These are phyloP conservation scores for Lachnellula occidentalis DNA, from an alignment of 2,329 filamentous ascomycete genomes.

Conservation along the genomic window DNA sequence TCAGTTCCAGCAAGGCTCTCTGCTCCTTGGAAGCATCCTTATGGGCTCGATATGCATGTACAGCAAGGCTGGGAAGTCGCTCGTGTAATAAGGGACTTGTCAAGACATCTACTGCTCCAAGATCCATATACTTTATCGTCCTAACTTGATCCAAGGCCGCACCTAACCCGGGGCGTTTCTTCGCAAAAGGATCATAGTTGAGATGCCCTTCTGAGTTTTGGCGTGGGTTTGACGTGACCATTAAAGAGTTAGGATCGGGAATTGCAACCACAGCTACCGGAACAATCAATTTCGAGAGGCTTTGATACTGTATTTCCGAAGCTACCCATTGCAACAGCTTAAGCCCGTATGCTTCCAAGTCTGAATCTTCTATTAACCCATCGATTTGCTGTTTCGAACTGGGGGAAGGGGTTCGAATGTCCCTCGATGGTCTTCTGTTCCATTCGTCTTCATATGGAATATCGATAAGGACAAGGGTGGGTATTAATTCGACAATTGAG, in stretches of 20 bases:
- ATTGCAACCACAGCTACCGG: conserved; percentile 37
- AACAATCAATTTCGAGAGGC: conserved; percentile 42
- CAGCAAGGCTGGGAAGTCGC: conserved; percentile 67
- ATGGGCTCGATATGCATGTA: conserved; percentile 78
- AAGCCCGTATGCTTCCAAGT: conserved; percentile 42
- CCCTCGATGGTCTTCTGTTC: conserved; percentile 27
- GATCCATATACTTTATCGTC: conserved; percentile 71
- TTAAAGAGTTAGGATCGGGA: conserved; percentile 29
- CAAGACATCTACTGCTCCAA: conserved; percentile 81
- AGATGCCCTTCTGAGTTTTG: conserved; percentile 16
- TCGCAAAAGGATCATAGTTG: conserved; percentile 15
- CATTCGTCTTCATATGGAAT: conserved; percentile 39
- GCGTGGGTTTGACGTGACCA: conserved; percentile 14
- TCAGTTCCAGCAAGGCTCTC: conserved; percentile 63
- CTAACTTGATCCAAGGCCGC: conserved; percentile 41
- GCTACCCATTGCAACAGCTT: conserved; percentile 42
- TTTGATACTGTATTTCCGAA: conserved; percentile 44
- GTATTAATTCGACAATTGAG: conserved; percentile 40
- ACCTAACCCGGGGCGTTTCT: conserved; percentile 31
- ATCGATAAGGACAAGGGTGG: conserved; percentile 52
- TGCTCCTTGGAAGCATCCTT: conserved; percentile 71
- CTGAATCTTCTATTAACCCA: conserved; percentile 35
- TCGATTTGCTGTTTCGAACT: conserved; percentile 34
- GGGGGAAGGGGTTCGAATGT: conserved; percentile 29
- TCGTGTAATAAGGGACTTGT: conserved; percentile 71